phyloP scores from a whole-genome alignment of 805 yeast genomes.

The Hanseniaspora nectarophila region DNA sequence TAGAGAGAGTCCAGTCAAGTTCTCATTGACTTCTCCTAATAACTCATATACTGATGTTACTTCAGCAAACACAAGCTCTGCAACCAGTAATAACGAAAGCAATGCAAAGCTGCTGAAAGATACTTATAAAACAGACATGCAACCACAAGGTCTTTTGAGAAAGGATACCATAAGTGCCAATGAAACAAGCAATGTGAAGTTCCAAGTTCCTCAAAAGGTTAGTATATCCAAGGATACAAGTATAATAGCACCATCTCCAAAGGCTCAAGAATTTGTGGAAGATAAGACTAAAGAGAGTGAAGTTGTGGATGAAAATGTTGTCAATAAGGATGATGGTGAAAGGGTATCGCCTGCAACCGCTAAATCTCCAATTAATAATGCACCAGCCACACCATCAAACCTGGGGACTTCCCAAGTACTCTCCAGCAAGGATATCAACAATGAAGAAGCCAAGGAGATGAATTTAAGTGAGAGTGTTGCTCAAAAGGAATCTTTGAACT shows the following conservation, averaged over 20 bases:
- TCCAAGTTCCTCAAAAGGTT: background rate
- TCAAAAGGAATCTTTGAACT: too few relatives aligned
- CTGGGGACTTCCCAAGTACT: background rate
- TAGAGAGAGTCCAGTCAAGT: background rate
- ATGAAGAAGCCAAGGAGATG: background rate
- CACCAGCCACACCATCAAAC: slow-evolving; percentile 10
- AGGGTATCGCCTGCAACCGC: background rate
- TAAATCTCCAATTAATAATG: slow-evolving; percentile 1
- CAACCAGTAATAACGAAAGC: background rate
- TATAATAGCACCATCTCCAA: background rate
- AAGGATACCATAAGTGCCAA: background rate
- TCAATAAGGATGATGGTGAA: background rate
- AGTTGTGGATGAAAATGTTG: background rate
- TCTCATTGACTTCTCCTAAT: background rate
- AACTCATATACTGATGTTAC: background rate
- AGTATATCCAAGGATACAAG: background rate
- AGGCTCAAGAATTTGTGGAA: background rate
- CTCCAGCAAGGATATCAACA: slow-evolving; percentile 1
- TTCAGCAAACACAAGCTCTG: background rate
- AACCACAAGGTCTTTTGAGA: background rate
- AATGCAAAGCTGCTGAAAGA: background rate
- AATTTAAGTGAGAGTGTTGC: slow-evolving; percentile 16
- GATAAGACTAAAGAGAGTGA: background rate
- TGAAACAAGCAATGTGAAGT: background rate
- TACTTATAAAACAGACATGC: background rate